Base-by-base conservation (phyloP, 1,139 yeast genomes). In the Debaryomyces robertsiae region DNA sequence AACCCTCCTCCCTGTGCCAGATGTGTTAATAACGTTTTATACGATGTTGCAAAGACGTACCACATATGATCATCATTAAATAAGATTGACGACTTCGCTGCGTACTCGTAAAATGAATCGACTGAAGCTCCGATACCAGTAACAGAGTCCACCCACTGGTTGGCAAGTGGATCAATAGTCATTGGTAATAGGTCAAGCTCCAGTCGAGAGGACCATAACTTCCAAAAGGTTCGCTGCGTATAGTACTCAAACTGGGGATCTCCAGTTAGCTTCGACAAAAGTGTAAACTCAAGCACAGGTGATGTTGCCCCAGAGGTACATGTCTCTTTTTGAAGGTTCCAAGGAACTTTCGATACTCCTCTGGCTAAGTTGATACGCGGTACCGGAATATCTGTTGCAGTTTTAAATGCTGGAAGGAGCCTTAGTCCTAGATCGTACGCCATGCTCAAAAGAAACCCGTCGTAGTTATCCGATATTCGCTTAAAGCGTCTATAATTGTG, bases 21-120 rank as follows among this genome's bases (percentile, higher is more conserved):
- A 45, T 71, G 75, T 0, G 65, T 60, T 43, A 68, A 48, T n/a
- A 91, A 63, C 0, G 95, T 79, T 35, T 64, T 67, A 52, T 84
- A 84, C 0, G 86, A 71, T 3, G 65, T 60, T 25, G 72, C 61
- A 77, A 91, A 91, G 0, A 88, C 80, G 0, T 68, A 56, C 62
- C 75, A 70, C 58, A 86, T 70, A 27, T 73, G 66, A 11, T 71
- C 69, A 56, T 90, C 95, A 50, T 85, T 71, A 47, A 90, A 89
- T 7, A 91, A 55, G 9, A 90, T 77, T 2, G 91, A 69, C 18
- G 82, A 81, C 55, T 91, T 91, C 28, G 88, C 71, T 0, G 96
- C 87, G 58, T 91, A 88, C 56, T 91, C 98, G 58, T 85, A 91
- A 54, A 87, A 88, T 0, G 96, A 89, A 62, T 91, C 98, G n/a